A percentile compares a stretch with the other conserved stretches of the same genome.
These are phyloP conservation scores for Sporisorium graminicola DNA, from an alignment of 1,284 basidiomycete genomes.

Conservation along the genomic window DNA sequence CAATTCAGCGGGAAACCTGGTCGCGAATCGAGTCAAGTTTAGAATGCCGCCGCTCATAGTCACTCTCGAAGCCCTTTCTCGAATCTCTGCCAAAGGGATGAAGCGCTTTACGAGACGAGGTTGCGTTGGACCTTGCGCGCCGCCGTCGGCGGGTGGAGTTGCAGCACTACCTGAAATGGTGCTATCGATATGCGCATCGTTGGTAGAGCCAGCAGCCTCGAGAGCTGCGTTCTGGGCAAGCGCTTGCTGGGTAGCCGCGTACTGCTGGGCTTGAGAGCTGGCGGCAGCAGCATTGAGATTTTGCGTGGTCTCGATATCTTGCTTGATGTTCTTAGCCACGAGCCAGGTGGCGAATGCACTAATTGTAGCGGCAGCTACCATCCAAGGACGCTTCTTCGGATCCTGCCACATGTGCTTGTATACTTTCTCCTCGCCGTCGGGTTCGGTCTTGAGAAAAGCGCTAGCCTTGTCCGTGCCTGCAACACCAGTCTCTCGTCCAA, in stretches of 20 bases:
- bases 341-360: not conserved
- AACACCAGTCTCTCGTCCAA: not conserved
- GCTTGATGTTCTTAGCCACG: not conserved
- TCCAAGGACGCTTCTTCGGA: conserved; percentile 3
- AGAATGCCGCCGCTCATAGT: too few species aligned
- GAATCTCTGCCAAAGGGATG: not conserved
- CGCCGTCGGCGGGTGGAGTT: too few species aligned
- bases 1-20: too few species aligned
- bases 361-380: not conserved
- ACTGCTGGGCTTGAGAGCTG: not conserved
- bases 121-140: not conserved
- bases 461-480: not conserved
- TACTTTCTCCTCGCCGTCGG: not conserved
- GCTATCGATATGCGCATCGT: not conserved
- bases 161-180: not conserved
- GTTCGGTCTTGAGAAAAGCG: not conserved
- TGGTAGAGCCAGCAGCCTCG: not conserved
- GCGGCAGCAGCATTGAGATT: conserved; percentile 11
- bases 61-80: not conserved
- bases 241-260: conserved; percentile 10
- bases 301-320: conserved; percentile 3
- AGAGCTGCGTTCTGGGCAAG: conserved; percentile 4
- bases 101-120: conserved; percentile 14
- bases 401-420: conserved; percentile 11
- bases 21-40: too few species aligned